A percentile compares a stretch with the other conserved stretches of the same genome.
Conservation (phyloP, 2,329 filamentous ascomycete species). For the Aspergillus amoenus region DNA sequence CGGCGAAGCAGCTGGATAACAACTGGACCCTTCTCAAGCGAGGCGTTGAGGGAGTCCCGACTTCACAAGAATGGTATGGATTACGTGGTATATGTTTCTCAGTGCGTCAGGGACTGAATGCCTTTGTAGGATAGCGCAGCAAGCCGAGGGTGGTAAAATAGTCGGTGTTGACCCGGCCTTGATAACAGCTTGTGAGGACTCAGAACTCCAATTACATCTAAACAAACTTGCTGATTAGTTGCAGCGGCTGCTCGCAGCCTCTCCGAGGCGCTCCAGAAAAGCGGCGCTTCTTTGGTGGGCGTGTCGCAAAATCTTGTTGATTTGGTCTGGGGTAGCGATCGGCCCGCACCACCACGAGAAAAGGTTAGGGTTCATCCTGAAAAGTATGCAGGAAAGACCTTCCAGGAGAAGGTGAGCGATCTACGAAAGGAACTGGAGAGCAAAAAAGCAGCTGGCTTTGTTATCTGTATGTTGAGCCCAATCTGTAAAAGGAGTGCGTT, state of each 20-base stretch:
- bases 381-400: constrained; percentile 78
- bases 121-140: constrained; percentile 63
- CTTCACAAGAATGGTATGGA: constrained; percentile 90
- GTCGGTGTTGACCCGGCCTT: constrained; percentile 90
- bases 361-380: constrained; percentile 69
- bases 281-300: constrained; percentile 72
- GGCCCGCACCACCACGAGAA: constrained; percentile 73
- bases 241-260: constrained; percentile 70
- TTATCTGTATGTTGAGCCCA: constrained; percentile 60
- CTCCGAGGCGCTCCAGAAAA: constrained; percentile 80
- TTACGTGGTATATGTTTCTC: not conserved
- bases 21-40: constrained; percentile 95
- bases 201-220: not conserved
- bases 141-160: constrained; percentile 79
- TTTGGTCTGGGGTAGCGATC: constrained; percentile 74
- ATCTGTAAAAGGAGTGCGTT: not conserved
- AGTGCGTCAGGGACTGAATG: constrained; percentile 12
- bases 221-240: constrained; percentile 10
- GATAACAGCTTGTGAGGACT: constrained; percentile 64
- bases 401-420: constrained; percentile 78
- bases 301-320: constrained; percentile 86
- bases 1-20: constrained; percentile 79
- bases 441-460: constrained; percentile 81
- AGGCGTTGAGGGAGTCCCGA: constrained; percentile 88
- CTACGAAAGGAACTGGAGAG: constrained; percentile 89